These are phyloP conservation scores for Ustilago sp. DNA, from an alignment of 1,284 basidiomycete genomes.

Conservation along the genomic window DNA sequence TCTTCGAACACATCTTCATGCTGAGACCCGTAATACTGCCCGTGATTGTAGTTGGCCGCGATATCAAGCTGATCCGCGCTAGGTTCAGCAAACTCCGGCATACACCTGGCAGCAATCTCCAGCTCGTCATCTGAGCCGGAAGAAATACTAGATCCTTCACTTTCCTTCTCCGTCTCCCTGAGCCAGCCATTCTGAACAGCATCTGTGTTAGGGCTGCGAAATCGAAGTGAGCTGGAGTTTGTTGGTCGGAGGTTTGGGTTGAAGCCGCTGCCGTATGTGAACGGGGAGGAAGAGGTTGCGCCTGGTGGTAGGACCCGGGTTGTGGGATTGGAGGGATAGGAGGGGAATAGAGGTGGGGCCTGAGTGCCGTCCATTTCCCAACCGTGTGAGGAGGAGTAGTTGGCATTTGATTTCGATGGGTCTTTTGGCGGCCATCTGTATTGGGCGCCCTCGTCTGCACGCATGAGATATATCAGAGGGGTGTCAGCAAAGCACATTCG, in stretches of 20 bases:
- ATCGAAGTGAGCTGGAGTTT: conserved; percentile 8
- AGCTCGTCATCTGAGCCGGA: conserved; percentile 30
- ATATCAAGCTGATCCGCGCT: neutral
- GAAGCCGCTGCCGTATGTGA: conserved; percentile 81
- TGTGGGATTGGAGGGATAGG: neutral
- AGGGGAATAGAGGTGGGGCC: conserved; percentile 7
- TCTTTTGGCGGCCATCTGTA: conserved; percentile 74
- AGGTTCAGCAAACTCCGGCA: neutral
- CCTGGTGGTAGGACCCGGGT: conserved; percentile 6
- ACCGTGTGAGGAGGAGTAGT: neutral
- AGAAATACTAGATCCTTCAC: conserved; percentile 4
- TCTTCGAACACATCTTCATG: neutral
- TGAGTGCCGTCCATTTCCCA: conserved; percentile 11
- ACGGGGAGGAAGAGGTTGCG: conserved; percentile 75
- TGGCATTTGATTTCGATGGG: conserved; percentile 46
- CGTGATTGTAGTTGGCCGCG: neutral
- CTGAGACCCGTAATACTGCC: neutral
- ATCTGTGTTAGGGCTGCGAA: neutral
- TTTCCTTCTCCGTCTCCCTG: neutral
- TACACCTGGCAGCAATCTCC: no score
- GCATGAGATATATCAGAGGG: no score
- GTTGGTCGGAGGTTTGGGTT: conserved; percentile 44
- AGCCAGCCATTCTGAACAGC: neutral
- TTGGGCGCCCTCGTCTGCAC: conserved; percentile 70
- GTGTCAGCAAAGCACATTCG: neutral